phyloP scores from a whole-genome alignment of 306 rosid genomes.

The Lathyrus oleraceus region DNA sequence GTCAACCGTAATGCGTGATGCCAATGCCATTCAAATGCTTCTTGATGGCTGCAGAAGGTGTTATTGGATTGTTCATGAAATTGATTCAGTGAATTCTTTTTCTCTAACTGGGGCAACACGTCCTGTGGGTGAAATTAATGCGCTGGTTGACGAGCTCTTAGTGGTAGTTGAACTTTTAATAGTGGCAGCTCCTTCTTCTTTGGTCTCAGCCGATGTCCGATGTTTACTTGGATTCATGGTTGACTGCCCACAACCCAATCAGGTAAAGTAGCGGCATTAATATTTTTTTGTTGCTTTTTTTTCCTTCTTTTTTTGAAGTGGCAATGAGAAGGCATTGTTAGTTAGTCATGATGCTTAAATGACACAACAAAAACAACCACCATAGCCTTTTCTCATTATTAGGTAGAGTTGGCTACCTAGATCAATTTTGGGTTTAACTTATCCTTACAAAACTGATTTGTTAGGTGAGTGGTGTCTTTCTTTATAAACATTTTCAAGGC shows the following conservation, averaged over 20 bases:
- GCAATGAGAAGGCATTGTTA: constrained; percentile 18
- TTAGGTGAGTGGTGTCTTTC: too few relatives aligned
- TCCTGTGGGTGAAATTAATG: constrained; percentile 96
- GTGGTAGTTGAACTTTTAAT: constrained; percentile 91
- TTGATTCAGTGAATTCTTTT: constrained; percentile 73
- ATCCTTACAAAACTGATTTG: too few relatives aligned
- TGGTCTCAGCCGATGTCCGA: constrained; percentile 80
- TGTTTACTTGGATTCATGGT: constrained; percentile 94
- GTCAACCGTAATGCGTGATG: constrained; percentile 89
- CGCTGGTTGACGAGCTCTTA: constrained; percentile 93
- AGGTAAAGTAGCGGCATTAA: constrained; percentile 52
- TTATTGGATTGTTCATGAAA: constrained; percentile 86
- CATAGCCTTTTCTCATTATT: neutral
- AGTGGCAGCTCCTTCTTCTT: constrained; percentile 79
- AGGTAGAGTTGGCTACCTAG: neutral
- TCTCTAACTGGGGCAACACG: constrained; percentile 64
- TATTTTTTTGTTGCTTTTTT: neutral
- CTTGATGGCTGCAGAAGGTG: constrained; percentile 95
- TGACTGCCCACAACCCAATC: constrained; percentile 98
- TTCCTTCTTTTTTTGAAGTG: neutral
- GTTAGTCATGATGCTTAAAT: constrained; percentile 7
- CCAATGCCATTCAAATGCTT: constrained; percentile 98
- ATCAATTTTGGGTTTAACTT: neutral
- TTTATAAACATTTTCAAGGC: too few relatives aligned
- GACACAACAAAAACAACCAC: neutral